phyloP scores from a whole-genome alignment of 2,329 filamentous ascomycete species.

The Botrytis elliptica region DNA sequence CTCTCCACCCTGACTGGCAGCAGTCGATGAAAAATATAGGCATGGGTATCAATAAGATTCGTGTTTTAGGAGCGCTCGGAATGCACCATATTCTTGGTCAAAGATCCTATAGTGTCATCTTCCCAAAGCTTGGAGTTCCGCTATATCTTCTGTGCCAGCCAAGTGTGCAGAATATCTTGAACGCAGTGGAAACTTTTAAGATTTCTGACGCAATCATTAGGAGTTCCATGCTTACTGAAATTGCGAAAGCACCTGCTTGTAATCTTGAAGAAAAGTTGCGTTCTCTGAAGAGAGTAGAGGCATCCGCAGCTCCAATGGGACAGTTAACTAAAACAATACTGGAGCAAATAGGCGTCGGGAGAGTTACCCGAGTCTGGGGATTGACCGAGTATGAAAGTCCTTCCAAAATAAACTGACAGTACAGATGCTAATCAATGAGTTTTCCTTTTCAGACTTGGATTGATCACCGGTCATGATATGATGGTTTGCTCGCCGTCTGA shows the following conservation, averaged over 20 bases:
- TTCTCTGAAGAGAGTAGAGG: not conserved
- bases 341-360: not conserved
- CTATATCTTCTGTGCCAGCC: conserved; percentile 30
- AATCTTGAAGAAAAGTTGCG: not conserved
- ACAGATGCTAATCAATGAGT: not conserved
- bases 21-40: not conserved
- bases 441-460: not conserved
- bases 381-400: not conserved
- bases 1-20: not conserved
- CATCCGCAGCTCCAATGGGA: not conserved
- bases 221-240: conserved; percentile 1
- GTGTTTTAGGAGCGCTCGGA: not conserved
- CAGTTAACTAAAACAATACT: not conserved
- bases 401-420: not conserved
- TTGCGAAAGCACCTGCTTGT: not conserved
- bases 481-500: not conserved
- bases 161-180: not conserved
- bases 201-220: not conserved
- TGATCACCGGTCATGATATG: not conserved
- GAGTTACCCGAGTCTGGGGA: conserved; percentile 9
- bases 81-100: conserved; percentile 8
- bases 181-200: not conserved
- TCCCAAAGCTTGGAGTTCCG: conserved; percentile 49
- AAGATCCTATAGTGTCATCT: not conserved
- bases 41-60: not conserved